A percentile compares a stretch with the other conserved stretches of the same genome.
phyloP scores from a whole-genome alignment of 2,329 filamentous ascomycete genomes.

The Leptodontidium sp. region DNA sequence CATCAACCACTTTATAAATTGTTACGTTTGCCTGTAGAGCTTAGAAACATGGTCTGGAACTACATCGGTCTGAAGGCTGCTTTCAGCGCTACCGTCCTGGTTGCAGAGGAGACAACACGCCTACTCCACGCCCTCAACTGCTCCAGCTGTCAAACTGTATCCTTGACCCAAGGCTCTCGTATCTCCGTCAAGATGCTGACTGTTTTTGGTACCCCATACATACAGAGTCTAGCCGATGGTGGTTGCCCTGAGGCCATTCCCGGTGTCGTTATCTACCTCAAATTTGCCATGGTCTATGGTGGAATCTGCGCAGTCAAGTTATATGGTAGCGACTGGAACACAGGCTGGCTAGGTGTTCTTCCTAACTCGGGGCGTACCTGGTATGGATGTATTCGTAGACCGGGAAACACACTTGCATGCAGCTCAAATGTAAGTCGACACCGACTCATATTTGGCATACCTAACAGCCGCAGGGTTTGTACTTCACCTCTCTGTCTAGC shows the following conservation, averaged over 20 bases:
- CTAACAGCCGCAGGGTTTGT: constrained; percentile 28
- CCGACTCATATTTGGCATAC: constrained; percentile 4
- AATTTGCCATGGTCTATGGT: constrained; percentile 21
- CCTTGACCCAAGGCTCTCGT: constrained; percentile 24
- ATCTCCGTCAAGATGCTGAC: constrained; percentile 25
- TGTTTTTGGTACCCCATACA: constrained; percentile 31
- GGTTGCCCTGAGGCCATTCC: constrained; percentile 15
- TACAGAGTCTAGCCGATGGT: constrained; percentile 18
- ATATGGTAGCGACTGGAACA: constrained; percentile 29
- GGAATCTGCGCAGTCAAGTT: constrained; percentile 32
- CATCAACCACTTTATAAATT: constrained; percentile 13
- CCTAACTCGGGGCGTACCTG: constrained; percentile 18
- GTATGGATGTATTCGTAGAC: constrained; percentile 26
- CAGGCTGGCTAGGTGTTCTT: constrained; percentile 28
- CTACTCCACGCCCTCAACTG: constrained; percentile 23
- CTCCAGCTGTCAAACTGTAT: constrained; percentile 16
- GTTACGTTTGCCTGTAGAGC: constrained; percentile 24
- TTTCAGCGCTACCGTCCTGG: constrained; percentile 26
- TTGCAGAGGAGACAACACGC: constrained; percentile 26
- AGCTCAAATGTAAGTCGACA: constrained; percentile 30
- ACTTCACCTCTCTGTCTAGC: constrained; percentile 27
- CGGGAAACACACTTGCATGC: constrained; percentile 18
- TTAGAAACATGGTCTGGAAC: constrained; percentile 30
- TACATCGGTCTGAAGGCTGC: constrained; percentile 23
- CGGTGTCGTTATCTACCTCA: constrained; percentile 18